Conservation (phyloP, 2,329 filamentous ascomycete genomes). For the Tolypocladium tropicale region DNA sequence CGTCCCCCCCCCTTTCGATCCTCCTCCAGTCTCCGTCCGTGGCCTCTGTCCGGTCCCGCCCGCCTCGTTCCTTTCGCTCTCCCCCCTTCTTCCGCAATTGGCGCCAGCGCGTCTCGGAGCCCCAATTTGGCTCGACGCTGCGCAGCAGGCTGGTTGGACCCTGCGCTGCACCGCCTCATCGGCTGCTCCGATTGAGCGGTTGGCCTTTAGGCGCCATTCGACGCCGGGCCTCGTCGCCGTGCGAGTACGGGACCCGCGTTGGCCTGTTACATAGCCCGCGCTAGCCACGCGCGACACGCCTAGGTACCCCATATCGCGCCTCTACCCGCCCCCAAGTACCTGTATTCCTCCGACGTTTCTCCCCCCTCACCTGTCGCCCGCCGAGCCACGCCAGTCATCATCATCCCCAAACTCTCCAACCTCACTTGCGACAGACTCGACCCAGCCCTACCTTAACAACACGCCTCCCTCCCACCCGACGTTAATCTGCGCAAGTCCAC, state of each 20-base stretch:
- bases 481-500: background rate
- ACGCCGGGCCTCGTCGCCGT: background rate
- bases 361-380: background rate
- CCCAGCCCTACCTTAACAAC: background rate
- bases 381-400: background rate
- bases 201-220: background rate
- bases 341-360: background rate
- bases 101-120: background rate
- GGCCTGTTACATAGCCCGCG: background rate
- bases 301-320: background rate
- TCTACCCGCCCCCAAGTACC: background rate
- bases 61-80: background rate
- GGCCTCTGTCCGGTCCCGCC: background rate
- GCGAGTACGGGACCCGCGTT: background rate
- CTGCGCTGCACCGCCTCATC: slow-evolving; percentile 1
- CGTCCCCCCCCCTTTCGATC: background rate
- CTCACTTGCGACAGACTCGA: background rate
- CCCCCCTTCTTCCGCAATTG: no score
- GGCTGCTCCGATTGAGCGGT: background rate
- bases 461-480: background rate
- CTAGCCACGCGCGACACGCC: background rate
- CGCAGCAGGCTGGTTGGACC: background rate
- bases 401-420: background rate
- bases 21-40: background rate
- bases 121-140: background rate